These are phyloP conservation scores for Elongisporangium senticosum DNA, from an alignment of 352 stramenopile genomes.

Conservation along the genomic window DNA sequence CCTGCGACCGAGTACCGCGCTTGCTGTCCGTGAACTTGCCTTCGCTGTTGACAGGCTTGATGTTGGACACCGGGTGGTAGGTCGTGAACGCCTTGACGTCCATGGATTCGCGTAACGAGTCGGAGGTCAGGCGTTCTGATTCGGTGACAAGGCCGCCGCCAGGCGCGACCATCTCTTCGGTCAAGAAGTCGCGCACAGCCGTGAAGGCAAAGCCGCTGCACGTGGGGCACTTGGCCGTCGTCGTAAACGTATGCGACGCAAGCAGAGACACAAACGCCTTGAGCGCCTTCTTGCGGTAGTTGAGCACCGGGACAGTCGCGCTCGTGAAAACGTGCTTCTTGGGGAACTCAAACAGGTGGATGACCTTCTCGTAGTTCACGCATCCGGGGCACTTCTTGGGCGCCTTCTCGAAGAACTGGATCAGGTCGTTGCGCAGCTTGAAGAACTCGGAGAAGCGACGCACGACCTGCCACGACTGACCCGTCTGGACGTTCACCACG, in stretches of 20 bases:
- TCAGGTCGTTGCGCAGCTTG: slow-evolving; percentile 56
- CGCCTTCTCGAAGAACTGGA: slow-evolving; percentile 51
- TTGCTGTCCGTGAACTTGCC: slow-evolving; percentile 44
- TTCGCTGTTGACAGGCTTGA: slow-evolving; percentile 57
- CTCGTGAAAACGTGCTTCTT: slow-evolving; percentile 81
- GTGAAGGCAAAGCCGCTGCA: slow-evolving; percentile 74
- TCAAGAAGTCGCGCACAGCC: slow-evolving; percentile 74
- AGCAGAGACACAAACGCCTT: slow-evolving; percentile 65
- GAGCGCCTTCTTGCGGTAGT: slow-evolving; percentile 76
- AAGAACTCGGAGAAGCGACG: slow-evolving; percentile 84
- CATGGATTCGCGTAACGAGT: slow-evolving; percentile 58
- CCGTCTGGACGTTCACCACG: slow-evolving; percentile 59
- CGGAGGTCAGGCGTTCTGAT: slow-evolving; percentile 10
- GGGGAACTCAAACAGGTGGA: slow-evolving; percentile 79
- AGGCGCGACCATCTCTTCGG: slow-evolving; percentile 19
- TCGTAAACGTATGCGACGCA: slow-evolving; percentile 78
- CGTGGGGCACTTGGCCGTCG: slow-evolving; percentile 71
- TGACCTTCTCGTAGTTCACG: slow-evolving; percentile 77
- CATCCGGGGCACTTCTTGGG: slow-evolving; percentile 76
- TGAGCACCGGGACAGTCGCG: slow-evolving; percentile 66
- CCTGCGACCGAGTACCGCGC: slow-evolving; percentile 6
- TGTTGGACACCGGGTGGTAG: slow-evolving; percentile 39
- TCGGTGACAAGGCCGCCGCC: slow-evolving; percentile 6
- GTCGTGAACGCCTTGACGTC: slow-evolving; percentile 74
- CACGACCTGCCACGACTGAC: slow-evolving; percentile 61